These are phyloP conservation scores for Trichothecium roseum DNA, from an alignment of 2,329 filamentous ascomycete genomes.

Conservation along the genomic window DNA sequence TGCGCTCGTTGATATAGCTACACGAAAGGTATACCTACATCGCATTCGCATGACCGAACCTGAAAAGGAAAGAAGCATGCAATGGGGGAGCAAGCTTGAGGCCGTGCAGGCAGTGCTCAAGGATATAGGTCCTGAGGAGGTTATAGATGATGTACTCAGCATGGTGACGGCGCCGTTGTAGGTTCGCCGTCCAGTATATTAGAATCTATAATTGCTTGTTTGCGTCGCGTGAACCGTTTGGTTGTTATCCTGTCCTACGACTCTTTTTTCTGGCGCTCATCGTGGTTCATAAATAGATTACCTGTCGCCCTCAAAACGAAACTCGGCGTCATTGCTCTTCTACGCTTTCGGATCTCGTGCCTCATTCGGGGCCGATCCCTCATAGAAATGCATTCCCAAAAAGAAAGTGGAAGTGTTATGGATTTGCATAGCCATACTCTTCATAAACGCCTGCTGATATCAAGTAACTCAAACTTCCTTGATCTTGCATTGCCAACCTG, in stretches of 20 bases:
- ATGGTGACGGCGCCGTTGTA: slow-evolving; percentile 42
- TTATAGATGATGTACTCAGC: slow-evolving; percentile 54
- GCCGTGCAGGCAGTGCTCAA: slow-evolving; percentile 60
- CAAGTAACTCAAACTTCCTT: slow-evolving; percentile 43
- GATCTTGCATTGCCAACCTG: slow-evolving; percentile 85
- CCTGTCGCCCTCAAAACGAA: no score
- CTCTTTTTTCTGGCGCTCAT: no score
- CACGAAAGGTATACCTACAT: slow-evolving; percentile 80
- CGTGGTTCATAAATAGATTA: no score
- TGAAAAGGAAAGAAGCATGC: slow-evolving; percentile 72
- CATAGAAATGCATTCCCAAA: no score
- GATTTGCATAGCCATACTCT: slow-evolving; percentile 4
- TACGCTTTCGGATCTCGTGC: not conserved
- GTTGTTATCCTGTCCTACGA: no score
- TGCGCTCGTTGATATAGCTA: slow-evolving; percentile 71
- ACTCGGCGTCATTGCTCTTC: no score
- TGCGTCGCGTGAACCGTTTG: slow-evolving; percentile 5
- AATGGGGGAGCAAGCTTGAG: slow-evolving; percentile 76
- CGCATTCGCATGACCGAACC: slow-evolving; percentile 61
- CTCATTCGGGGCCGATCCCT: not conserved
- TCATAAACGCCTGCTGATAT: slow-evolving; percentile 29
- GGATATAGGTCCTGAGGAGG: slow-evolving; percentile 47
- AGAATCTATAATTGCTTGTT: slow-evolving; percentile 14
- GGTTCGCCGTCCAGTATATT: slow-evolving; percentile 13
- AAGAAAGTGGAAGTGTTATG: not conserved